These are phyloP conservation scores for Botrytis fabae DNA, from an alignment of 2,329 filamentous ascomycete genomes.

Conservation along the genomic window DNA sequence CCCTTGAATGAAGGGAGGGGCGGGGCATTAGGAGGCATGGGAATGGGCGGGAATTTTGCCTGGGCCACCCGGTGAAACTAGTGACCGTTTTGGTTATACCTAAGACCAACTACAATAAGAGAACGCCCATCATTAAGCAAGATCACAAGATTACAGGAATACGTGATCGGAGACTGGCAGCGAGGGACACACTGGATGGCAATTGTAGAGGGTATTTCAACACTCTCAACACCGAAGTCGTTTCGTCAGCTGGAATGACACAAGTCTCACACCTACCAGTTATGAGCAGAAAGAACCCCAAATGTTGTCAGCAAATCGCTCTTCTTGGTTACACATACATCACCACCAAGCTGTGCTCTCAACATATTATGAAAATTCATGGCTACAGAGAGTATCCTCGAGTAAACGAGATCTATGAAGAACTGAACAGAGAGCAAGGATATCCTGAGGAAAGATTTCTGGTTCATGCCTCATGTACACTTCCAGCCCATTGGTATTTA, in stretches of 20 bases:
- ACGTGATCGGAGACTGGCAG: not conserved
- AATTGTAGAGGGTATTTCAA: not conserved
- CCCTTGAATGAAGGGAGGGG: slow-evolving; percentile 70
- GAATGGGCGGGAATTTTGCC: slow-evolving; percentile 39
- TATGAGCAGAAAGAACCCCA: slow-evolving; percentile 1
- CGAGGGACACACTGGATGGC: not conserved
- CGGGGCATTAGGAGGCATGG: slow-evolving; percentile 45
- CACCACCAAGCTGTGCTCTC: not conserved
- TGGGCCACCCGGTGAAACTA: slow-evolving; percentile 39
- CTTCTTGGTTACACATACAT: not conserved
- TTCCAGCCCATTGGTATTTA: slow-evolving; percentile 16
- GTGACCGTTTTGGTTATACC: not conserved
- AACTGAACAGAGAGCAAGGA: not conserved
- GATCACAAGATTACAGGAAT: not conserved
- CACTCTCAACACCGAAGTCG: not conserved
- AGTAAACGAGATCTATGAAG: not conserved
- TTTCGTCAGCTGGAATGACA: not conserved
- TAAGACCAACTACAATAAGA: not conserved
- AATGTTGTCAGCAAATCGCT: not conserved
- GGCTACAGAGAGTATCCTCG: not conserved
- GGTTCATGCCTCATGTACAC: slow-evolving; percentile 10
- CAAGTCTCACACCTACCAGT: not conserved
- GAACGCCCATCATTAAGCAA: not conserved
- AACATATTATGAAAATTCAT: not conserved
- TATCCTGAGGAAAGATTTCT: slow-evolving; percentile 5